A percentile compares a stretch with the other conserved stretches of the same genome.
These are phyloP conservation scores for Schizonepeta tenuifolia DNA, from an alignment of 257 asterid species.

Conservation along the genomic window DNA sequence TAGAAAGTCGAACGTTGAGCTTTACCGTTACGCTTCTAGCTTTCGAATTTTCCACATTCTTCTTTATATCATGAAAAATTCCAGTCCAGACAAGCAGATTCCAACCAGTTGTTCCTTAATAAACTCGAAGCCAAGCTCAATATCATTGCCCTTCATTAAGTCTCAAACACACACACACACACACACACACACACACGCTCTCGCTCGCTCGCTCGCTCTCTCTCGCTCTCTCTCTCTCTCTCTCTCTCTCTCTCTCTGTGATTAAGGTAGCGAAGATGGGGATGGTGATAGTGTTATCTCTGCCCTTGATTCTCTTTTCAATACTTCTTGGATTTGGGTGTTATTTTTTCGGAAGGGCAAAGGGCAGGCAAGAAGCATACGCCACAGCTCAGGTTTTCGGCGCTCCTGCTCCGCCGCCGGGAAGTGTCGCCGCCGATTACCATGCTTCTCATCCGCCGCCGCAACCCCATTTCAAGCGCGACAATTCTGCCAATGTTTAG, in stretches of 20 bases:
- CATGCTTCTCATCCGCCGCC: slow-evolving; percentile 33
- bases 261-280: slow-evolving; percentile 50
- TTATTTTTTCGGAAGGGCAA: slow-evolving; percentile 75
- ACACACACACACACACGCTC: too few species aligned
- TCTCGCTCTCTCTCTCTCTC: not conserved
- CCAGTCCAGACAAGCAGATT: slow-evolving; percentile 20
- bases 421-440: slow-evolving; percentile 29
- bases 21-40: slow-evolving; percentile 33
- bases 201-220: too few species aligned
- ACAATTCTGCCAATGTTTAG: slow-evolving; percentile 51
- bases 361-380: slow-evolving; percentile 71
- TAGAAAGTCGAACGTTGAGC: slow-evolving; percentile 49
- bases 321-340: slow-evolving; percentile 82
- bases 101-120: not conserved
- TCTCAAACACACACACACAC: not conserved
- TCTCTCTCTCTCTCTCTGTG: not conserved
- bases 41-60: slow-evolving; percentile 12
- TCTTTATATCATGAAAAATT: slow-evolving; percentile 15
- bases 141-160: not conserved
- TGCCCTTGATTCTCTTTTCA: slow-evolving; percentile 77
- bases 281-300: slow-evolving; percentile 79
- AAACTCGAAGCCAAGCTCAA: not conserved
- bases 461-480: slow-evolving; percentile 42
- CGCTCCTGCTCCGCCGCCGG: slow-evolving; percentile 77
- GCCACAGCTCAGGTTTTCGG: slow-evolving; percentile 76